Percentiles rank a stretch among this genome's conserved stretches.
phyloP scores from a whole-genome alignment of 1,284 basidiomycete species.

The Trichosporon sp. region DNA sequence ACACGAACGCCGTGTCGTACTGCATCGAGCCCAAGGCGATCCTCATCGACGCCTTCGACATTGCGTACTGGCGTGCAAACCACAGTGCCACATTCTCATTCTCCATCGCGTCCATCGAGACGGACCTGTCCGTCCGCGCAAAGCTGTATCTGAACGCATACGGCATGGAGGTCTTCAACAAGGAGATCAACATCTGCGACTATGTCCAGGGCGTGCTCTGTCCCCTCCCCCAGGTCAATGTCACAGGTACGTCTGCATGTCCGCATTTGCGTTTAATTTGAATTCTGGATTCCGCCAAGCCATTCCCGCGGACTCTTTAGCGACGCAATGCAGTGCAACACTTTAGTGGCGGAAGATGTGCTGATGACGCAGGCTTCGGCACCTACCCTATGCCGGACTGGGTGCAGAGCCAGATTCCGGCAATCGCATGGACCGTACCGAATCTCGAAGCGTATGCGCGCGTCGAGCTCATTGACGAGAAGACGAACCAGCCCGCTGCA shows the following conservation, averaged over 20 bases:
- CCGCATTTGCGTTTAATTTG: background rate
- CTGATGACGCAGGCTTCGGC: slow-evolving; percentile 53
- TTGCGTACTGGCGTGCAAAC: slow-evolving; percentile 54
- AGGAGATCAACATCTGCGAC: slow-evolving; percentile 66
- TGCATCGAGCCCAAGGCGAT: slow-evolving; percentile 73
- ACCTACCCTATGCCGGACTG: slow-evolving; percentile 63
- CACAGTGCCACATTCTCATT: slow-evolving; percentile 36
- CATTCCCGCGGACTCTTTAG: background rate
- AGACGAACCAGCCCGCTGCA: slow-evolving; percentile 66
- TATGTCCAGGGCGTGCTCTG: slow-evolving; percentile 73
- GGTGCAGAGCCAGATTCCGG: slow-evolving; percentile 58
- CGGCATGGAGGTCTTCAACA: slow-evolving; percentile 68
- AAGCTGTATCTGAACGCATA: slow-evolving; percentile 75
- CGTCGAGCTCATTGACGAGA: slow-evolving; percentile 64
- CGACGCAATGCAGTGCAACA: background rate
- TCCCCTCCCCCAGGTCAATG: slow-evolving; percentile 78
- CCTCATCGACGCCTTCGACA: slow-evolving; percentile 72
- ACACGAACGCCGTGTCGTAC: slow-evolving; percentile 78
- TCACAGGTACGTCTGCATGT: slow-evolving; percentile 55
- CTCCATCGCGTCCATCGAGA: slow-evolving; percentile 47
- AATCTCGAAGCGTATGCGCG: slow-evolving; percentile 87
- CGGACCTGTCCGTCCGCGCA: slow-evolving; percentile 70
- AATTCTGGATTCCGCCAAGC: background rate
- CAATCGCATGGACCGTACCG: slow-evolving; percentile 78
- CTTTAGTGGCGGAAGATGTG: too few species aligned